Conservation (phyloP, 495 filamentous ascomycete genomes). For the Aspergillus saccharolyticus region DNA sequence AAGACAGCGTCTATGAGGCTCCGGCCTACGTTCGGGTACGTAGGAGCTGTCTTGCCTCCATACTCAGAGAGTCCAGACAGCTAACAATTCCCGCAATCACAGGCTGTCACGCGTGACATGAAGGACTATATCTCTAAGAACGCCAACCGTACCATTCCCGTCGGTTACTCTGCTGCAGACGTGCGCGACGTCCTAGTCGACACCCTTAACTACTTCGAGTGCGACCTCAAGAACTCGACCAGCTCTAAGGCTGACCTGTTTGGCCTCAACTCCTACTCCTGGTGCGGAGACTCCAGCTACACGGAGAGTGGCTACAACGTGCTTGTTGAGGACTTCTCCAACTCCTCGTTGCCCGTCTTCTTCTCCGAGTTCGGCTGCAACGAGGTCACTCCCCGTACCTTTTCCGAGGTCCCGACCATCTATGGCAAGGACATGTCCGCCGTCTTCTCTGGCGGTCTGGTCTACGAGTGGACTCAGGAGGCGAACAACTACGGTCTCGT, state of each 20-base stretch:
- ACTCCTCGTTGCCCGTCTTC: constrained; percentile 79
- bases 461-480: constrained; percentile 84
- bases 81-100: neutral
- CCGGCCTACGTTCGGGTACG: constrained; percentile 41
- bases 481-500: constrained; percentile 79
- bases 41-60: constrained; percentile 1
- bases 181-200: constrained; percentile 74
- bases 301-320: constrained; percentile 64
- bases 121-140: constrained; percentile 83
- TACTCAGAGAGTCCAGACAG: too few relatives aligned
- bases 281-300: constrained; percentile 80
- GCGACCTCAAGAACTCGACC: constrained; percentile 60
- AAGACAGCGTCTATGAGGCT: constrained; percentile 39
- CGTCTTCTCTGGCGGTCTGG: constrained; percentile 77
- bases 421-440: constrained; percentile 76
- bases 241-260: constrained; percentile 77
- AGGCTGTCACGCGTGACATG: constrained; percentile 74
- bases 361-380: constrained; percentile 98
- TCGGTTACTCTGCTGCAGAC: constrained; percentile 94
- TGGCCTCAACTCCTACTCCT: constrained; percentile 91
- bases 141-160: constrained; percentile 62
- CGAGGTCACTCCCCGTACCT: constrained; percentile 67
- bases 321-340: constrained; percentile 64
- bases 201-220: constrained; percentile 79
- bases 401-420: constrained; percentile 75